These are phyloP conservation scores for Geranomyces variabilis DNA, from an alignment of 192 early-diverging fungal species.

Conservation along the genomic window DNA sequence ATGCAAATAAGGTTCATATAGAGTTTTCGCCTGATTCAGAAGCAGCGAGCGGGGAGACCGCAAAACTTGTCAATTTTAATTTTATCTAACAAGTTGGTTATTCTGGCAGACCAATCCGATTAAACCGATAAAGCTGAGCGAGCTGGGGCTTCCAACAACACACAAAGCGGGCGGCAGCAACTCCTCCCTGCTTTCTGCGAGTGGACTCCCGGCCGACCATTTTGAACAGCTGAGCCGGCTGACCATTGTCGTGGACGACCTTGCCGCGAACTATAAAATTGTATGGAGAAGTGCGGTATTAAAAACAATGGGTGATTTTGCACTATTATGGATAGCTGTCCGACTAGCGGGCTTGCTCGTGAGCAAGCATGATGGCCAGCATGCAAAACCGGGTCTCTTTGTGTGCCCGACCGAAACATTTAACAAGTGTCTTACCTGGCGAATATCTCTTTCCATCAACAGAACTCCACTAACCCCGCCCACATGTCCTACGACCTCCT, in stretches of 20 bases:
- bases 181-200: conserved; percentile 15
- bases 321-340: too few species aligned
- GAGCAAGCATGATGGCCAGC: too few species aligned
- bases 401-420: too few species aligned
- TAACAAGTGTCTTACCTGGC: too few species aligned
- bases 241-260: conserved; percentile 62
- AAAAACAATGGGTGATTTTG: too few species aligned
- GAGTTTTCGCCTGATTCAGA: too few species aligned
- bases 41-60: too few species aligned
- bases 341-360: too few species aligned
- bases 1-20: conserved; percentile 26
- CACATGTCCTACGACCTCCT: conserved; percentile 61
- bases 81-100: too few species aligned
- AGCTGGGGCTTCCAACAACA: conserved; percentile 33
- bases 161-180: conserved; percentile 6
- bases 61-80: too few species aligned
- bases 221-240: conserved; percentile 62
- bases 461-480: conserved; percentile 31
- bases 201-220: conserved; percentile 4
- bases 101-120: conserved; percentile 22
- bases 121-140: conserved; percentile 45
- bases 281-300: conserved; percentile 35
- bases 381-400: too few species aligned
- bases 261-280: conserved; percentile 56
- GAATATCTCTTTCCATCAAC: background rate